Percentiles rank a stretch among this genome's conserved stretches.
phyloP scores from a whole-genome alignment of 371 early-diverging fungal species.

The Globomyces sp. region DNA sequence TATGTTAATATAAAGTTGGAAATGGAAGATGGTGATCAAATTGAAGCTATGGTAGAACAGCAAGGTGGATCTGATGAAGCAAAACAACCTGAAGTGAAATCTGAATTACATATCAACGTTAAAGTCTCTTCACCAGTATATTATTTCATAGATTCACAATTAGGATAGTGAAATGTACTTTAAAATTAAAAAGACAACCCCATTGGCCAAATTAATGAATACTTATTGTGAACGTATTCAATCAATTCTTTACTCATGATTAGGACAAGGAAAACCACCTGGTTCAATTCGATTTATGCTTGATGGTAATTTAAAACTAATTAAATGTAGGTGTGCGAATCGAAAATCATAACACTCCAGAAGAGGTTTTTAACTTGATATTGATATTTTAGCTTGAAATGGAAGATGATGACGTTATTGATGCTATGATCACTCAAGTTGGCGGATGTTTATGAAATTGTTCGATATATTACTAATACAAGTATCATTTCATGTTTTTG shows the following conservation, averaged over 20 bases:
- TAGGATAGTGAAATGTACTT: conserved; percentile 5
- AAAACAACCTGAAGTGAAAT: neutral
- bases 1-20: conserved; percentile 61
- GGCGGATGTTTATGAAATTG: conserved; percentile 4
- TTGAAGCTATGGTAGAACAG: conserved; percentile 91
- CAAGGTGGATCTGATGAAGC: conserved; percentile 62
- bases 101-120: conserved; percentile 9
- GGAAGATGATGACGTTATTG: conserved; percentile 7
- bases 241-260: no score
- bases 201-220: conserved; percentile 4
- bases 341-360: conserved; percentile 5
- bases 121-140: neutral
- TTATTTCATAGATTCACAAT: no score
- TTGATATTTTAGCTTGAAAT: conserved; percentile 5
- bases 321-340: neutral
- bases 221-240: neutral
- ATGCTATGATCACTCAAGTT: conserved; percentile 1
- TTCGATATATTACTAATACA: no score
- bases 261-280: conserved; percentile 3
- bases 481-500: no score
- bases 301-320: neutral
- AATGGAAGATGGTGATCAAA: conserved; percentile 93
- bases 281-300: conserved; percentile 2
- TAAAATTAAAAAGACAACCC: conserved; percentile 3
- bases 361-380: neutral